phyloP scores from a whole-genome alignment of 2,329 filamentous ascomycete species.

The Aotearoamyces nothofagi region DNA sequence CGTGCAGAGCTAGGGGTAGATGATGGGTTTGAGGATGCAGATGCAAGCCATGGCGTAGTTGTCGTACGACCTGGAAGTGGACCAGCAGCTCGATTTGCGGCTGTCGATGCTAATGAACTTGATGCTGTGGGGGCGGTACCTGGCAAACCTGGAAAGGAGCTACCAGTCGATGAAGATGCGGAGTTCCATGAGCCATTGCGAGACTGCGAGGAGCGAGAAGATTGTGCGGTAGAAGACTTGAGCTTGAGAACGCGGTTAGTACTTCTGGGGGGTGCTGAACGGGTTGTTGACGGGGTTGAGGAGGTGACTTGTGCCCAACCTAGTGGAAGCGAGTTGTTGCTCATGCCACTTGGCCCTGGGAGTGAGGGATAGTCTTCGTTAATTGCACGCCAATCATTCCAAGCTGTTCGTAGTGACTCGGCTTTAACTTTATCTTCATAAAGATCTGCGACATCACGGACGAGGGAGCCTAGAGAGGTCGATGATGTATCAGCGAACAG shows the following conservation, averaged over 20 bases:
- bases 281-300: slow-evolving; percentile 21
- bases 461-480: slow-evolving; percentile 69
- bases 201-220: slow-evolving; percentile 42
- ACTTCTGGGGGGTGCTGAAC: slow-evolving; percentile 35
- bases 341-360: slow-evolving; percentile 55
- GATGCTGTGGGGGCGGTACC: slow-evolving; percentile 8
- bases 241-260: slow-evolving; percentile 46
- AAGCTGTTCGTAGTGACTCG: slow-evolving; percentile 61
- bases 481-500: slow-evolving; percentile 75
- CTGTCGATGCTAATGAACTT: slow-evolving; percentile 7
- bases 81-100: slow-evolving; percentile 10
- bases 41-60: slow-evolving; percentile 20
- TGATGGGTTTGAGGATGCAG: slow-evolving; percentile 22
- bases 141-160: slow-evolving; percentile 29
- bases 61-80: slow-evolving; percentile 15
- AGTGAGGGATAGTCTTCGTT: slow-evolving; percentile 91
- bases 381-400: slow-evolving; percentile 91
- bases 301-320: slow-evolving; percentile 16
- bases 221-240: slow-evolving; percentile 56
- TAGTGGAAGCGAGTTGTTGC: slow-evolving; percentile 16
- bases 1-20: slow-evolving; percentile 10
- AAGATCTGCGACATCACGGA: slow-evolving; percentile 83
- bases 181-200: slow-evolving; percentile 40
- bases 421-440: slow-evolving; percentile 73
- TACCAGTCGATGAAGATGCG: slow-evolving; percentile 21